Conservation (phyloP, 306 rosid genomes). For the Acacia crassicarpa region DNA sequence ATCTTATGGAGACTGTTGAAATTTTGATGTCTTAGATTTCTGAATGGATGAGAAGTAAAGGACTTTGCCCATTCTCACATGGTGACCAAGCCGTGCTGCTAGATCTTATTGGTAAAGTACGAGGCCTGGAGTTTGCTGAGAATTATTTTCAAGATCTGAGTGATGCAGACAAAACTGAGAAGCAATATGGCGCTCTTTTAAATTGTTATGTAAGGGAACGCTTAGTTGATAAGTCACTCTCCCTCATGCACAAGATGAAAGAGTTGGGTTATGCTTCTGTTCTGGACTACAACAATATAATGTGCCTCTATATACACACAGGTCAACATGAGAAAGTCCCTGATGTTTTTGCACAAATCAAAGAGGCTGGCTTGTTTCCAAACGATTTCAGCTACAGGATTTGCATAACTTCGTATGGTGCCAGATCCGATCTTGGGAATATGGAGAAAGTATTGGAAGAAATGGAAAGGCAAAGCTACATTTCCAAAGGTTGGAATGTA, state of each 20-base stretch:
- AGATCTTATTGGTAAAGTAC: constrained; percentile 62
- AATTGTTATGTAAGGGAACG: constrained; percentile 72
- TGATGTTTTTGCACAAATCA: constrained; percentile 52
- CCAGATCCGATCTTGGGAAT: constrained; percentile 45
- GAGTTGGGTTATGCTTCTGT: constrained; percentile 58
- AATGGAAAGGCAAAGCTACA: constrained; percentile 50
- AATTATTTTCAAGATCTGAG: constrained; percentile 53
- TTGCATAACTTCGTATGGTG: constrained; percentile 61
- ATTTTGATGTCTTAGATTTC: constrained; percentile 49
- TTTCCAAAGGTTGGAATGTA: constrained; percentile 49
- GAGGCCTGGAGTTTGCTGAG: constrained; percentile 63
- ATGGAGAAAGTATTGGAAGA: constrained; percentile 64
- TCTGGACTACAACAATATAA: constrained; percentile 61
- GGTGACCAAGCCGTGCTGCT: constrained; percentile 60
- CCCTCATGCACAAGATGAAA: constrained; percentile 62
- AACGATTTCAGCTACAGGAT: constrained; percentile 60
- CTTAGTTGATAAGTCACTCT: constrained; percentile 59
- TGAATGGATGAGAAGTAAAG: constrained; percentile 67
- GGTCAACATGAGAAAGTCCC: constrained; percentile 63
- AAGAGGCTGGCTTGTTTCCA: constrained; percentile 56
- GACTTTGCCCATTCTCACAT: constrained; percentile 37
- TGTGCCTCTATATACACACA: constrained; percentile 52
- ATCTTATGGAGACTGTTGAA: constrained; percentile 4
- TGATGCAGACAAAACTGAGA: constrained; percentile 43
- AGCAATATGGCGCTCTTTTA: constrained; percentile 65